These are phyloP conservation scores for Zarea fungicola DNA, from an alignment of 2,329 filamentous ascomycete species.

Conservation along the genomic window DNA sequence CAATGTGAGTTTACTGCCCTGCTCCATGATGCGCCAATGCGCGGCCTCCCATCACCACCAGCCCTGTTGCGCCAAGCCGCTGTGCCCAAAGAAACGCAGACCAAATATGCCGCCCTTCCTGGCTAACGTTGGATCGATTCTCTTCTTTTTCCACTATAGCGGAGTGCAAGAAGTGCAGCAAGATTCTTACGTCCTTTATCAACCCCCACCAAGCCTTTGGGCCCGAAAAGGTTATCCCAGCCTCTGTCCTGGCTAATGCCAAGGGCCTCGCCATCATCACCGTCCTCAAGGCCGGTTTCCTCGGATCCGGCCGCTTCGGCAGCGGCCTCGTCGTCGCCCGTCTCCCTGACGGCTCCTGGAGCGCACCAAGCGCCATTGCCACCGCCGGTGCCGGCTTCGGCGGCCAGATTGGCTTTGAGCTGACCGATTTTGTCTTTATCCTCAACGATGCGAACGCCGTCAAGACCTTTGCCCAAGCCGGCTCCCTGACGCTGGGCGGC, in stretches of 20 bases:
- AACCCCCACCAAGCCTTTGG: slow-evolving; percentile 91
- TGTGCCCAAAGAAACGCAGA: background rate
- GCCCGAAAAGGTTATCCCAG: slow-evolving; percentile 95
- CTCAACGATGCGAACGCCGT: slow-evolving; percentile 88
- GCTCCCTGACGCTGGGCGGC: slow-evolving; percentile 86
- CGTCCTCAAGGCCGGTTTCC: slow-evolving; percentile 81
- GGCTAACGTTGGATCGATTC: slow-evolving; percentile 15
- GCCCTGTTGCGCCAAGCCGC: background rate
- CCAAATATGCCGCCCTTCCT: background rate
- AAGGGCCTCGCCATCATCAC: slow-evolving; percentile 88
- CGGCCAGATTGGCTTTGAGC: slow-evolving; percentile 80
- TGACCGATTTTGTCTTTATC: slow-evolving; percentile 96
- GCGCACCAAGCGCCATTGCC: slow-evolving; percentile 74
- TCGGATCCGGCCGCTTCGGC: slow-evolving; percentile 76
- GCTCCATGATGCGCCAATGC: slow-evolving; percentile 62
- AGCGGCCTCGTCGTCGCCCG: slow-evolving; percentile 78
- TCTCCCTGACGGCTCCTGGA: slow-evolving; percentile 72
- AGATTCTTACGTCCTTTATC: slow-evolving; percentile 91
- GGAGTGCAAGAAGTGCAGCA: slow-evolving; percentile 95
- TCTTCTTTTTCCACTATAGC: slow-evolving; percentile 48
- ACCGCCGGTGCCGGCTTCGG: slow-evolving; percentile 78
- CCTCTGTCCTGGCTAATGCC: slow-evolving; percentile 79
- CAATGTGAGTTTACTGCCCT: slow-evolving; percentile 66
- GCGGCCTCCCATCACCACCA: background rate
- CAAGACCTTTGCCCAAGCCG: slow-evolving; percentile 87